Evolutionary conservation across 352 stramenopile genomes (phyloP).

Genomic region (Phytophthora aleatoria): DNA sequence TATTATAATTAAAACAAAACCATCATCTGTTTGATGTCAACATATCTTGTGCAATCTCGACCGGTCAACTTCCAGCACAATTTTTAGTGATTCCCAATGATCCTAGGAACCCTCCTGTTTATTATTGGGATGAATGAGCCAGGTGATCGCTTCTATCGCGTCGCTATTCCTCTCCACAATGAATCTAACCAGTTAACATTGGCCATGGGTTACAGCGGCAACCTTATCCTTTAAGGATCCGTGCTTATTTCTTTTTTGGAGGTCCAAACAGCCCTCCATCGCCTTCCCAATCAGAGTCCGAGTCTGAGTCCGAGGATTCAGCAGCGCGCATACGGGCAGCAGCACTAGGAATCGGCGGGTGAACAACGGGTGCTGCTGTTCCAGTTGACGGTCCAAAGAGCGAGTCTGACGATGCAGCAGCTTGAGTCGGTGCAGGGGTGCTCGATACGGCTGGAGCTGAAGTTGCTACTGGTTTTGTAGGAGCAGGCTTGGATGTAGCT

Average conservation of each 20-base stretch:
- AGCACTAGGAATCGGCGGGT: constrained; percentile 55
- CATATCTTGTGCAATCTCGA: too few species aligned
- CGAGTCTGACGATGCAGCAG: constrained; percentile 18
- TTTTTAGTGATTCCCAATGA: too few species aligned
- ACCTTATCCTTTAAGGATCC: too few species aligned
- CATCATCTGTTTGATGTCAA: too few species aligned
- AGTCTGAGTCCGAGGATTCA: constrained; percentile 45
- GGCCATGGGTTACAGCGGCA: too few species aligned
- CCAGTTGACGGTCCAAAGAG: constrained; percentile 32
- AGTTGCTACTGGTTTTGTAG: constrained; percentile 22
- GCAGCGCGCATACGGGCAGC: constrained; percentile 51
- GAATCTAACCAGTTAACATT: constrained; percentile 3
- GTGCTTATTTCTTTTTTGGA: constrained; percentile 37
- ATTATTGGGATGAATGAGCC: background rate
- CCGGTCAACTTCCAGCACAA: too few species aligned
- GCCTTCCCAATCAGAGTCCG: constrained; percentile 62
- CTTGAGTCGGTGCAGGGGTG: constrained; percentile 11
- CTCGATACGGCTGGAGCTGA: constrained; percentile 16
- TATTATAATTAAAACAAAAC: too few species aligned
- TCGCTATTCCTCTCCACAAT: background rate
- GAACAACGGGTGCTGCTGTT: constrained; percentile 26
- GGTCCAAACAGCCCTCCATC: constrained; percentile 72
- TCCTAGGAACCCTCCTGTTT: too few species aligned
- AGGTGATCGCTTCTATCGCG: background rate
- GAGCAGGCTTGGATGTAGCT: constrained; percentile 34